These are phyloP conservation scores for Rubia peregrina DNA, from an alignment of 305 asterid genomes.

Conservation along the genomic window DNA sequence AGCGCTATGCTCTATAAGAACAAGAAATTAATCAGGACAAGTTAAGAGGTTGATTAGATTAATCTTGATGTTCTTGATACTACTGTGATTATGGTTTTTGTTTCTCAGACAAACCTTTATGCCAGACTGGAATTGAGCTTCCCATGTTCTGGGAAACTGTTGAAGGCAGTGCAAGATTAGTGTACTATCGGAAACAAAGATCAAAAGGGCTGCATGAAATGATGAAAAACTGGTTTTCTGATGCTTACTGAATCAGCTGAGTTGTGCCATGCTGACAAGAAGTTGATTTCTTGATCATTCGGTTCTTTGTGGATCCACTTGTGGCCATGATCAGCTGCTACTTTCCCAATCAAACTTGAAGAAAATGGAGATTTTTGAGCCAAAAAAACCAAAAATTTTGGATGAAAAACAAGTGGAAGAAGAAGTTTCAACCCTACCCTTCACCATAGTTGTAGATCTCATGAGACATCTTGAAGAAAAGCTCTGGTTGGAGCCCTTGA, in stretches of 20 bases:
- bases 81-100: no score
- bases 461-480: constrained; percentile 99
- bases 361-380: background rate
- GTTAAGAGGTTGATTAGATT: no score
- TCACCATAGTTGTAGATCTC: constrained; percentile 99
- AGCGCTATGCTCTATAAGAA: constrained; percentile 75
- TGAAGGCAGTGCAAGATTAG: background rate
- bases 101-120: constrained; percentile 51
- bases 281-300: constrained; percentile 85
- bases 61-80: no score
- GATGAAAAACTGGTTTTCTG: background rate
- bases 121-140: constrained; percentile 95
- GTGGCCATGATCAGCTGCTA: constrained; percentile 98
- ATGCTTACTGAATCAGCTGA: constrained; percentile 83
- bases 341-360: constrained; percentile 87
- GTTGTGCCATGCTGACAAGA: constrained; percentile 98
- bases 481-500: constrained; percentile 86
- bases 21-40: background rate
- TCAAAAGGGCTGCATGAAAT: constrained; percentile 12
- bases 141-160: constrained; percentile 99
- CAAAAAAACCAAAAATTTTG: background rate
- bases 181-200: background rate
- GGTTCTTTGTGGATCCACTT: constrained; percentile 97
- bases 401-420: background rate
- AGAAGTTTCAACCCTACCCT: constrained; percentile 42